These are phyloP conservation scores for Chlorophyllum brunneum DNA, from an alignment of 768 basidiomycete genomes.

Conservation along the genomic window DNA sequence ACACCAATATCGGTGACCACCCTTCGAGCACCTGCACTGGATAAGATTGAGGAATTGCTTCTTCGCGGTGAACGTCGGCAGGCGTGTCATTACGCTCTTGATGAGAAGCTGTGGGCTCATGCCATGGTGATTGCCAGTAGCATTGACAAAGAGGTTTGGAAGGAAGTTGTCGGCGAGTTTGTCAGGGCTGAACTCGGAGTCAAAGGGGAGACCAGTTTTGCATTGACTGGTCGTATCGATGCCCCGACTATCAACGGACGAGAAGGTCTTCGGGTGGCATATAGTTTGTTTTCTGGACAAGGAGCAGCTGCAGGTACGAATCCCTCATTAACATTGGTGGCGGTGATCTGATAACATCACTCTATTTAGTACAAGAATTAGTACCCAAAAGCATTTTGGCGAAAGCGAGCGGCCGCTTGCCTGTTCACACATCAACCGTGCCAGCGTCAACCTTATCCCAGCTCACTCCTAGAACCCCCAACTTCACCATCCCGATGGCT, in stretches of 20 bases:
- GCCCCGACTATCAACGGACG: conserved; percentile 39
- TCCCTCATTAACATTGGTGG: background rate
- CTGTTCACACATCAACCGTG: conserved; percentile 29
- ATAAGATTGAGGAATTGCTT: conserved; percentile 76
- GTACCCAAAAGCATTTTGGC: conserved; percentile 55
- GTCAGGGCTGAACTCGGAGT: conserved; percentile 67
- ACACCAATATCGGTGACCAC: conserved; percentile 53
- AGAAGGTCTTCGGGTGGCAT: conserved; percentile 76
- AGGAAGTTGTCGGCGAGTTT: conserved; percentile 85
- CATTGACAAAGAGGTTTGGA: conserved; percentile 92
- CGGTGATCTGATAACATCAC: conserved; percentile 11
- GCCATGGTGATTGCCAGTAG: conserved; percentile 93
- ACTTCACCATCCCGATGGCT: conserved; percentile 44
- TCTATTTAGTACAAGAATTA: conserved; percentile 64
- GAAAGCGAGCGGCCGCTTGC: conserved; percentile 31
- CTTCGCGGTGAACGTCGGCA: conserved; percentile 80
- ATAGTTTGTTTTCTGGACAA: conserved; percentile 82
- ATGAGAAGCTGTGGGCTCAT: conserved; percentile 91
- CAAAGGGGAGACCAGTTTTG: conserved; percentile 23
- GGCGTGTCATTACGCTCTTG: conserved; percentile 85
- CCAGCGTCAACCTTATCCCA: conserved; percentile 24
- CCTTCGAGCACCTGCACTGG: conserved; percentile 60
- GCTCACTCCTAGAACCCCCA: conserved; percentile 60
- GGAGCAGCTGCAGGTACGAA: conserved; percentile 69
- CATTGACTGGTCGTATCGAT: conserved; percentile 13